Evolutionary conservation across 768 basidiomycete species (phyloP), one percentile per base, ranked within the genome.

Genomic region (Favolaschia claudopus): DNA sequence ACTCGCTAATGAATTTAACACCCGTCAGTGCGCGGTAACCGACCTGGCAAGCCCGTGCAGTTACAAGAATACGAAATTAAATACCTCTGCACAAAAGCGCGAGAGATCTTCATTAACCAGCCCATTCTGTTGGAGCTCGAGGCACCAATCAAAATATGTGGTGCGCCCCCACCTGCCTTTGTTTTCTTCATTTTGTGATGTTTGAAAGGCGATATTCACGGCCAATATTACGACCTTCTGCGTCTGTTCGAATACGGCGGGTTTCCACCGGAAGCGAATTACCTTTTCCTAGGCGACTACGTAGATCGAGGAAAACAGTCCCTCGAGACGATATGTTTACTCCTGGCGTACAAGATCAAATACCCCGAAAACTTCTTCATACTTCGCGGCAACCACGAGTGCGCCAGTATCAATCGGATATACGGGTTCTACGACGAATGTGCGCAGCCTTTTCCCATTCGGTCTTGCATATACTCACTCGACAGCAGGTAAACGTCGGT

Each of bases 351-450:
- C 92, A 99, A 99, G 87, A 97, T 97, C 85, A 99, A 99, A 85
- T 99, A 99, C 83, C 97, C 96, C 49, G 96, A 99, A 87, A 99
- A 99, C 83, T 99, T 99, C 82, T 99, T 99, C 83, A 95, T 99
- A 75, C 86, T 99, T 62, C 85, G 96, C 70, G 96, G 96, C 68
- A 99, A 99, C 80, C 96, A 99, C 77, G 96, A 99, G 78, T 97
- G 96, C 73, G 97, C 96, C 64, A 95, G 93, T 77, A 99, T 99
- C 81, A 99, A 99, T 83, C 86, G 97, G 75, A 99, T 99, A 79
- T 99, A 99, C 78, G 96, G 96, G 58, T 99, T 99, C 79, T 99
- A 99, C 77, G 96, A 99, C 75, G 96, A 99, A 86, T 99, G 96
- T 96, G 69, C 69, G 94, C 86, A 27, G 28, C 53, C 39, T 40